Evolutionary conservation across 306 rosid genomes (phyloP).

Genomic region (Citrullus mucosospermus): DNA sequence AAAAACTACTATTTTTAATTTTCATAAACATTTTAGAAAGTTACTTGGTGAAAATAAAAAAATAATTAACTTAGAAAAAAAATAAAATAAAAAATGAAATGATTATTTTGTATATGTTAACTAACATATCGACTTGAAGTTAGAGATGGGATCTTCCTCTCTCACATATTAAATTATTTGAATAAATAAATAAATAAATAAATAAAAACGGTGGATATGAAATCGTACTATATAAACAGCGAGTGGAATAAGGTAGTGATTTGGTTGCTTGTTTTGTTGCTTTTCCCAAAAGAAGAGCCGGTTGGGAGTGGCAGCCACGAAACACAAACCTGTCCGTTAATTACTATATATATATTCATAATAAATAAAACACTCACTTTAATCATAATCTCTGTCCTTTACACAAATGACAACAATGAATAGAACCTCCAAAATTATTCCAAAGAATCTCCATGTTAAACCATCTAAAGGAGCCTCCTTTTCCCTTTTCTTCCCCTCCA

Average conservation of each 20-base stretch:
- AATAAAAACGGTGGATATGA: background rate
- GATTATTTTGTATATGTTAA: too few species aligned
- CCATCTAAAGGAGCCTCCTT: slow-evolving; percentile 10
- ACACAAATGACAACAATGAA: slow-evolving; percentile 4
- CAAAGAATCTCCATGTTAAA: slow-evolving; percentile 54
- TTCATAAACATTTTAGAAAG: too few species aligned
- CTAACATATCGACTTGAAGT: too few species aligned
- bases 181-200: too few species aligned
- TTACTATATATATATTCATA: background rate
- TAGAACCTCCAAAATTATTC: slow-evolving; percentile 10
- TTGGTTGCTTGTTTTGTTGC: background rate
- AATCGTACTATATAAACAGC: background rate
- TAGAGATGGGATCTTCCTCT: too few species aligned
- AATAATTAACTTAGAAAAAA: too few species aligned
- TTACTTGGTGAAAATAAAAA: too few species aligned
- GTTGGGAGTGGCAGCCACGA: slow-evolving; percentile 15
- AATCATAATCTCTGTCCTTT: slow-evolving; percentile 3
- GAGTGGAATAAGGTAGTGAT: background rate
- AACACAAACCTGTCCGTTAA: slow-evolving; percentile 20
- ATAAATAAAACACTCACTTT: background rate
- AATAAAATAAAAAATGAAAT: too few species aligned
- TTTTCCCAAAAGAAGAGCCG: slow-evolving; percentile 58
- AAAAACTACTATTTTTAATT: too few species aligned
- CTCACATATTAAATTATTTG: too few species aligned
- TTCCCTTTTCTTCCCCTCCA: slow-evolving; percentile 13